These are phyloP conservation scores for Fusarium verticillioides DNA, from an alignment of 2,329 filamentous ascomycete genomes.

Conservation along the genomic window DNA sequence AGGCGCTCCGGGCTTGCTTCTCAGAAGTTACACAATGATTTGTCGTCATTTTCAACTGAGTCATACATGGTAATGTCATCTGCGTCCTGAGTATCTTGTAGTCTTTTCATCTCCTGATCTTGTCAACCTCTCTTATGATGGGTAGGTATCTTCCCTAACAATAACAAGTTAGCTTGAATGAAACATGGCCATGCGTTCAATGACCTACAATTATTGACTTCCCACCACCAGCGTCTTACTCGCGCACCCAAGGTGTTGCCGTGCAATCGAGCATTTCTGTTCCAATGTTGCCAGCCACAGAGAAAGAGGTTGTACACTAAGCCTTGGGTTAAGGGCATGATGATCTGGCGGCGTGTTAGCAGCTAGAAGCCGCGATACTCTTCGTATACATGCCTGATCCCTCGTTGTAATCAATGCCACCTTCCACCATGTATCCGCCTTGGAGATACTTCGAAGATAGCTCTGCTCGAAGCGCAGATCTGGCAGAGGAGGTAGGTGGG, in stretches of 20 bases:
- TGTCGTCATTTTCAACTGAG: not conserved
- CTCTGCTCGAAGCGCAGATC: conserved; percentile 98
- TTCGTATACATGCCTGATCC: conserved; percentile 75
- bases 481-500: conserved; percentile 73
- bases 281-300: conserved; percentile 91
- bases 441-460: conserved; percentile 89
- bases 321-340: conserved; percentile 89
- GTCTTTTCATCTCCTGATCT: not conserved
- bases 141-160: conserved; percentile 70
- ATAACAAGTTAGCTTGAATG: not conserved
- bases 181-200: not conserved
- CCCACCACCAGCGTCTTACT: conserved; percentile 93
- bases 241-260: conserved; percentile 81
- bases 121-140: conserved; percentile 23
- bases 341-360: conserved; percentile 62
- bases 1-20: not conserved
- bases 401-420: conserved; percentile 85
- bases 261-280: conserved; percentile 78
- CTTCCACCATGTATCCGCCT: conserved; percentile 81
- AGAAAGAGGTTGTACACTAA: conserved; percentile 87
- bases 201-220: conserved; percentile 78
- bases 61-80: not conserved
- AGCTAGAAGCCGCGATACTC: not conserved
- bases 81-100: not conserved
- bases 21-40: not conserved